phyloP scores from a whole-genome alignment of 202 grass and related monocot genomes.

The Panicum virgatum region DNA sequence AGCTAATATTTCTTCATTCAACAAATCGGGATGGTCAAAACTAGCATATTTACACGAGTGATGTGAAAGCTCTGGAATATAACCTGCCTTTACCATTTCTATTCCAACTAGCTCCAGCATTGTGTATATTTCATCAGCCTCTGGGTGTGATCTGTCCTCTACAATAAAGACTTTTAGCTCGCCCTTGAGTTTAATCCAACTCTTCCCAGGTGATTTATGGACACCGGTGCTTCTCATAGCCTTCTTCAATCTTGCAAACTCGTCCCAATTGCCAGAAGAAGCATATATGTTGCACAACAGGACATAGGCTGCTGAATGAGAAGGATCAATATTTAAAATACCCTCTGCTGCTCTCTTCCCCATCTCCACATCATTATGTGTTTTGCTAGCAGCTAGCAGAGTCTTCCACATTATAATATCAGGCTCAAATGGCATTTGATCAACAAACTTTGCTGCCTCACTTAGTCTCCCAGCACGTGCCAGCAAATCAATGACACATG shows the following conservation, averaged over 20 bases:
- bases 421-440: slow-evolving; percentile 67
- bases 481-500: slow-evolving; percentile 72
- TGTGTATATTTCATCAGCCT: slow-evolving; percentile 61
- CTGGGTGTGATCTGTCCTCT: slow-evolving; percentile 68
- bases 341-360: slow-evolving; percentile 68
- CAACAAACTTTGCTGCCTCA: slow-evolving; percentile 65
- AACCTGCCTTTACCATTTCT: slow-evolving; percentile 56
- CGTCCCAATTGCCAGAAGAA: slow-evolving; percentile 67
- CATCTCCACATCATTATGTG: slow-evolving; percentile 58
- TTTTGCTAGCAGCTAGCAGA: slow-evolving; percentile 61
- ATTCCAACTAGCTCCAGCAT: slow-evolving; percentile 59
- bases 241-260: slow-evolving; percentile 72
- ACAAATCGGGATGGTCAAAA: slow-evolving; percentile 37
- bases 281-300: slow-evolving; percentile 73
- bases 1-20: slow-evolving; percentile 36
- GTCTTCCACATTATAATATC: slow-evolving; percentile 77
- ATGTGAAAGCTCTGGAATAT: slow-evolving; percentile 42
- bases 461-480: slow-evolving; percentile 66
- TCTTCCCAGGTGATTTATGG: slow-evolving; percentile 66
- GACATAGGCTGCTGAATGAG: slow-evolving; percentile 70
- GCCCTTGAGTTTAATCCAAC: slow-evolving; percentile 74
- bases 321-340: slow-evolving; percentile 59
- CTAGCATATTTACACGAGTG: slow-evolving; percentile 15
- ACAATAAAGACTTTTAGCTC: slow-evolving; percentile 73
- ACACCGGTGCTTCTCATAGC: slow-evolving; percentile 62